A percentile compares a stretch with the other conserved stretches of the same genome.
Evolutionary conservation across 2,329 filamentous ascomycete genomes (phyloP).

Genomic region (Colletotrichum sp.): DNA sequence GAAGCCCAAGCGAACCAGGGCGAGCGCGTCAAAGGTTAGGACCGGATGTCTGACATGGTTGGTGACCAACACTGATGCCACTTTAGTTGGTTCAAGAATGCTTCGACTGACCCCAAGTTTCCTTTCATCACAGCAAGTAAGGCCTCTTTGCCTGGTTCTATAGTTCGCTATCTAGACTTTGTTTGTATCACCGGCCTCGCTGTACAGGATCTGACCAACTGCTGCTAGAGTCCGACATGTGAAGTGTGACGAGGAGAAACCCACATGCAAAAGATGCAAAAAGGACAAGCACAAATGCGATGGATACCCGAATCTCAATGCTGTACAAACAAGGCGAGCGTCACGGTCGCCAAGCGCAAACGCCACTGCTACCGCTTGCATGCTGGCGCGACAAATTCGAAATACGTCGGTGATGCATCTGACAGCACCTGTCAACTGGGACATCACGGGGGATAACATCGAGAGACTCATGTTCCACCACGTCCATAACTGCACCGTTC

Average conservation of each 20-base stretch:
- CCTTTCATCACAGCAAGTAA: slow-evolving; percentile 11
- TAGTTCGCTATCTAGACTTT: not conserved
- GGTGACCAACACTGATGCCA: slow-evolving; percentile 15
- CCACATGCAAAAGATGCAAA: slow-evolving; percentile 17
- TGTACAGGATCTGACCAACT: not conserved
- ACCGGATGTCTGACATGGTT: slow-evolving; percentile 22
- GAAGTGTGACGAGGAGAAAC: slow-evolving; percentile 24
- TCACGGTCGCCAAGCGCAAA: not conserved
- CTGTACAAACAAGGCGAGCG: not conserved
- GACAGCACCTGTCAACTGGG: slow-evolving; percentile 3
- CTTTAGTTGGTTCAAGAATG: not conserved
- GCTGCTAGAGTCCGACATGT: slow-evolving; percentile 14
- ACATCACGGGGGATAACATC: not conserved
- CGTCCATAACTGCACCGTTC: slow-evolving; percentile 7
- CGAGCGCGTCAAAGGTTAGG: slow-evolving; percentile 16
- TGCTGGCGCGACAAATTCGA: not conserved
- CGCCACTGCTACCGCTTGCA: not conserved
- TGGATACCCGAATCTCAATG: slow-evolving; percentile 9
- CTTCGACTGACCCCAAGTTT: not conserved
- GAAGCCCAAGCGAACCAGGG: slow-evolving; percentile 11
- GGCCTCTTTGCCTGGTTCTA: not conserved
- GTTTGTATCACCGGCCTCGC: no score
- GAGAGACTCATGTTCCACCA: slow-evolving; percentile 16
- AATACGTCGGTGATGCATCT: not conserved
- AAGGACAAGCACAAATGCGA: slow-evolving; percentile 17